Base-by-base conservation (phyloP, 345 rosid genomes). In the Gossypioides kirkii region DNA sequence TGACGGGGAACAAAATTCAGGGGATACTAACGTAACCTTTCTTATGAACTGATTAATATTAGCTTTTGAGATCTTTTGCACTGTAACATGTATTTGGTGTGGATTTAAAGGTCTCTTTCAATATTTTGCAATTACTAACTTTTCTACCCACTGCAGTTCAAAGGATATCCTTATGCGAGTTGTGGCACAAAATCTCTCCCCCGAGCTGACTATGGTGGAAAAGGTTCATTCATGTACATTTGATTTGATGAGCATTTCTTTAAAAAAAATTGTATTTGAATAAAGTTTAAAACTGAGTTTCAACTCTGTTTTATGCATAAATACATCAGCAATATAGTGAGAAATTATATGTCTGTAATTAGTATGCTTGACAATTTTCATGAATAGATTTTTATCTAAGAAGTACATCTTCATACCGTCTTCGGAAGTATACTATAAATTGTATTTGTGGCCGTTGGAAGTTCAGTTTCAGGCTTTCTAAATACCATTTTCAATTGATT, bases 141-240 rank as follows among this genome's bases (percentile, higher is more conserved):
- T 49, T 49, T 11, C 60, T 77, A 18, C 26, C 17, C 42, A 23
- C 47, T 82, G 83, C 86, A 91, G 97, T 72, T 96, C 99, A 3
- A 96, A 91, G 80, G 99, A 96, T 85, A 87, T 96, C 72, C 96
- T 96, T 3, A 90, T 93, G 97, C 93, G 98, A 55, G 99, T 93
- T 50, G 99, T 96, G 67, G 99, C 98, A 1, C 98, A 91, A 64
- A 96, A 90, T 80, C 86, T 93, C 61, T 90, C 99, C 74, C 97
- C 99, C 3, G 97, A 88, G 62, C 66, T 85, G 71, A 96, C 99
- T 78, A 80, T 83, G 64, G 95, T 93, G 17, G 99, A 96, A 84
- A 96, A 93, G 91, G 97, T 91, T 62, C 26, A 74, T 69, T 61
- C 9, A 12, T 11, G 23, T 61, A 16, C 16, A 49, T 55, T 61